Base-by-base conservation (phyloP, 768 basidiomycete species). In the Leccinum imitatum region DNA sequence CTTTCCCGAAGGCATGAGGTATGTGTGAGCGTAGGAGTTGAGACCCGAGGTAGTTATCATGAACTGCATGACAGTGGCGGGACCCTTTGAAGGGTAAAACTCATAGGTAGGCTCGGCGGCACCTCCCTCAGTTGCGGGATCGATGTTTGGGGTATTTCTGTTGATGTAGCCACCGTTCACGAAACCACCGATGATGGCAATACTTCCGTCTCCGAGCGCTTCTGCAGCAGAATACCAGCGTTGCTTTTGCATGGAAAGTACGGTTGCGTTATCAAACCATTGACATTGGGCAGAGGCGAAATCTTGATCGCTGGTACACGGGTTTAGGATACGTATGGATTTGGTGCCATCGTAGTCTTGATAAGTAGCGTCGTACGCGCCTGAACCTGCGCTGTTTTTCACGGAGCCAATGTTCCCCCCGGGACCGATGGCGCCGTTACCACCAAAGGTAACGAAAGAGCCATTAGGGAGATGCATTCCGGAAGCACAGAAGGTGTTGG, bases 201-300 rank as follows among this genome's bases (percentile, higher is more conserved):
- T 76, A 4, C 81, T 81, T 39, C 95, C 95, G 69, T 97, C 88
- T 0, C 81, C 84, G 4, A 89, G 79, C 1, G 89, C 72, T 70
- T 92, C 91, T 1, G 87, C 86, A 3, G 84, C 82, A 4, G 91
- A 87, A 71, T 93, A 93, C 90, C 90, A 93, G 2, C 91, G 84
- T 61, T 78, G 74, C 55, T 78, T 82, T 66, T 88, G 82, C 86
- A 92, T 87, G 7, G 84, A 73, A 23, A 91, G 81, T 11, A 82
- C 63, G 0, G 79, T 76, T 2, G 84, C 75, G 46, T 91, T 79
- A 67, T 92, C 90, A 67, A 83, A 90, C 89, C 90, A 91, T 63
- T 84, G 78, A 65, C 90, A 92, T 2, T 80, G 61, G 1, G 80
- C 3, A 17, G 79, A 79, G 14, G 76, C 60, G 64, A 85, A 79